Base-by-base conservation (phyloP, 805 yeast genomes). In the Candida ulmi region DNA sequence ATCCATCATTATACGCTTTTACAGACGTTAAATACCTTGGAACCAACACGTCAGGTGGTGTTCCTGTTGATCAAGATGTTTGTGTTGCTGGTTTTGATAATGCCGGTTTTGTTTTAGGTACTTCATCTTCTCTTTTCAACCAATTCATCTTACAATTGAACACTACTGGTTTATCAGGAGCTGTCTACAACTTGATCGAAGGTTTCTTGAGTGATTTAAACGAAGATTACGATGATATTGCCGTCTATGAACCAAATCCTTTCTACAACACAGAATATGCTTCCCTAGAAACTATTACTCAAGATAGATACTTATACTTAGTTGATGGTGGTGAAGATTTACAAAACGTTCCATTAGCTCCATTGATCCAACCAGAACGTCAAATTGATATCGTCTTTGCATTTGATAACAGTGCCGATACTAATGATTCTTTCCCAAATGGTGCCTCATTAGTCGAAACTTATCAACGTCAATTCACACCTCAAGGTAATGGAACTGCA, bases 91-190 rank as follows among this genome's bases (percentile, higher is more conserved):
- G 90, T 3, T 80, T 71, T 43, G 95, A 88, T 60, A 85, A 85
- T 51, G 79, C 85, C 8, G 95, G 95, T 7, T 87, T 76, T 54
- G 61, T 84, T 27, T 67, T 85, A 62, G 95, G 93, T 26, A 80
- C 95, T 9, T 84, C 95, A 2, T 82, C 95, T 3, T 69, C 90
- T 2, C 60, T 87, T 31, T 87, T 87, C 67, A 86, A 83, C 56
- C 78, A 77, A 58, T 66, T 80, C 36, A 55, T 84, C 17, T 59
- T 81, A 33, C 70, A 72, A 47, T 58, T 83, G 41, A 78, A 82
- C 56, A 57, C 76, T 17, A 70, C 82, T 2, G 71, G 74, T 18
- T 44, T 75, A 2, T 50, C 70, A 3, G 76, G 79, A 13, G 64
- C 65, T 17, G 48, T 80, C 9, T 64, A 67, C 43, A 58, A 64